Base-by-base conservation (phyloP, 225 moss, liverwort and hornwort species). In the Bryum argenteum region DNA sequence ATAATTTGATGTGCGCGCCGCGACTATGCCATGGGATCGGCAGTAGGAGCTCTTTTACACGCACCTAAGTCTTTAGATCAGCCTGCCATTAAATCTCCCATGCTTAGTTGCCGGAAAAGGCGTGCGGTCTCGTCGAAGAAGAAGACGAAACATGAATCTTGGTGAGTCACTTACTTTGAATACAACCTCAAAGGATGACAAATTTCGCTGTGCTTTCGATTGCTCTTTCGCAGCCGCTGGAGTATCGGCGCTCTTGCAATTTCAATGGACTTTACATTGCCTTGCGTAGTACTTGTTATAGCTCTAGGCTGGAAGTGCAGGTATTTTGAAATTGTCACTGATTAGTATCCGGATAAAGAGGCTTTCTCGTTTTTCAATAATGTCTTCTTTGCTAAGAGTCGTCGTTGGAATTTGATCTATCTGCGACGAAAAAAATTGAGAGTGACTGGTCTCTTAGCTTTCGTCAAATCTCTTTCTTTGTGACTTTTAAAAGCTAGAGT, bases 21-120 rank as follows among this genome's bases (percentile, higher is more conserved):
- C 73, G 10, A 51, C 16, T 33, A 14, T 2, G 59, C 50, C 57
- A 78, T 82, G 82, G 75, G 82, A 79, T 75, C 77, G 50, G 61
- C 72, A 7, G 61, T 80, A 3, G 74, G 71, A 71, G 74, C 80
- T 82, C 48, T 77, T 45, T 73, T 54, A 40, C 63, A 63, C 39
- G 71, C 71, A 48, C 48, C 67, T 24, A 70, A 65, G 45, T 61
- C 70, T 41, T 24, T 40, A 39, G 60, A n/a, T 17, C 67, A 74
- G 51, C 65, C 76, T 72, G 50, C 62, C 8, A 53, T 15, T 5
- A 76, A 50, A 42, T 82, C 79, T 67, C 68, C 65, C 38, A 74
- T 82, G 79, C 71, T 82, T 9, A 71, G 77, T 45, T 86, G 86
- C 63, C 71, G 77, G 58, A 80, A 75, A 58, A 59, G 71, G 63